phyloP scores from a whole-genome alignment of 1,139 yeast species.

The Suhomyces kunorum region DNA sequence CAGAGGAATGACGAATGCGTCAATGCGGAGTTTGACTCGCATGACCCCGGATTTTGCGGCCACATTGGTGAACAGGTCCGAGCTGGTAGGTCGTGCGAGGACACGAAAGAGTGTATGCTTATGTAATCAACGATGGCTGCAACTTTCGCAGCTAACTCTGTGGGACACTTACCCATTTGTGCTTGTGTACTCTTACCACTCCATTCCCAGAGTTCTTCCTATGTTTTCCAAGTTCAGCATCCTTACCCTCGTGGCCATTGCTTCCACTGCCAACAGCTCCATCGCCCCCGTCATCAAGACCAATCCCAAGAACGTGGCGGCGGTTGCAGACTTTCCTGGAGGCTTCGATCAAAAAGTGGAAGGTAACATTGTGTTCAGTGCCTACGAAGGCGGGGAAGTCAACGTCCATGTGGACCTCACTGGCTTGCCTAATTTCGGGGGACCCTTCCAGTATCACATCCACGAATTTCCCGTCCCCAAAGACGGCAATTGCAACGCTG shows the following conservation, averaged over 20 bases:
- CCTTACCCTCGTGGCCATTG: background rate
- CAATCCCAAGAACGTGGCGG: conserved; percentile 51
- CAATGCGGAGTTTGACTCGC: too few relatives aligned
- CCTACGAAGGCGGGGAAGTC: conserved; percentile 47
- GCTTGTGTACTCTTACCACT: background rate
- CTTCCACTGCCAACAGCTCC: conserved; percentile 20
- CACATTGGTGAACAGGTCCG: too few relatives aligned
- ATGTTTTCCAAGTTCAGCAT: background rate
- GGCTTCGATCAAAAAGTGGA: conserved; percentile 40
- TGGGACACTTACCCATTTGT: background rate
- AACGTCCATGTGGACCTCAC: conserved; percentile 61
- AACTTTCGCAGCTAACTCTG: background rate
- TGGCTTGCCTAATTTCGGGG: conserved; percentile 56
- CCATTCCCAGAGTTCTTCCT: background rate
- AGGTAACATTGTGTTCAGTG: conserved; percentile 55
- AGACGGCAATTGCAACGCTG: conserved; percentile 48
- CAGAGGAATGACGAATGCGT: too few relatives aligned
- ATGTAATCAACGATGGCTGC: too few relatives aligned
- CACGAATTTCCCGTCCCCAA: conserved; percentile 50
- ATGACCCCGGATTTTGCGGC: too few relatives aligned
- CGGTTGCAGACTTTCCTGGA: conserved; percentile 58
- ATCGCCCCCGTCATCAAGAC: conserved; percentile 42
- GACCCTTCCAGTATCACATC: conserved; percentile 60
- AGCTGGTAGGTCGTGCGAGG: too few relatives aligned
- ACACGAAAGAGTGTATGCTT: too few relatives aligned